These are phyloP conservation scores for Sarocladium kiliense DNA, from an alignment of 2,329 filamentous ascomycete genomes.

Conservation along the genomic window DNA sequence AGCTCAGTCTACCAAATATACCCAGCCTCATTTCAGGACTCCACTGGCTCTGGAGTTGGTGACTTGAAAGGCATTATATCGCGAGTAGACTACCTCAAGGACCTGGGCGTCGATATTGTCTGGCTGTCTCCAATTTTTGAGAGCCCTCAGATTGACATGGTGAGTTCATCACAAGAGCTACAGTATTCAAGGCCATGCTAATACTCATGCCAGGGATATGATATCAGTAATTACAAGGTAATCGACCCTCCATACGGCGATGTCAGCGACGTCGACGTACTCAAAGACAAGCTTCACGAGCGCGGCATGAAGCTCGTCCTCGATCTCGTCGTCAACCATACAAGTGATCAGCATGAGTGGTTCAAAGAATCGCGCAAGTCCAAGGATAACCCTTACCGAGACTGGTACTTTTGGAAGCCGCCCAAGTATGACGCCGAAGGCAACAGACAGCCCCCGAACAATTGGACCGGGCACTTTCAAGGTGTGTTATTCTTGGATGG, in stretches of 20 bases:
- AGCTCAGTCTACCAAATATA: constrained; percentile 57
- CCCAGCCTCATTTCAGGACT: constrained; percentile 56
- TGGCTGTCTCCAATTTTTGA: constrained; percentile 47
- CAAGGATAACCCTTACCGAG: constrained; percentile 47
- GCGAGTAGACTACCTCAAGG: constrained; percentile 48
- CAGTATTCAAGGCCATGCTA: neutral
- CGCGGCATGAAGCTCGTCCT: constrained; percentile 65
- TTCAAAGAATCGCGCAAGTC: constrained; percentile 50
- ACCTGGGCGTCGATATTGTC: constrained; percentile 52
- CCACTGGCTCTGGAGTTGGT: constrained; percentile 49
- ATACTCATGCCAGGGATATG: constrained; percentile 49
- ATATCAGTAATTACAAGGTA: constrained; percentile 62
- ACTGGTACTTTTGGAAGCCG: constrained; percentile 64
- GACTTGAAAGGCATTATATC: constrained; percentile 55
- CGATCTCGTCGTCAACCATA: constrained; percentile 72
- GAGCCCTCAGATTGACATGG: constrained; percentile 60
- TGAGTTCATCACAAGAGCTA: constrained; percentile 14
- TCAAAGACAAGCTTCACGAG: constrained; percentile 56
- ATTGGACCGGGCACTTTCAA: constrained; percentile 41
- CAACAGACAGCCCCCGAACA: constrained; percentile 56
- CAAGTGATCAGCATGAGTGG: constrained; percentile 51
- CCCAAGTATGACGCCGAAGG: constrained; percentile 51
- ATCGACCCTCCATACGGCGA: constrained; percentile 65
- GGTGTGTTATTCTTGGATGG: constrained; percentile 16
- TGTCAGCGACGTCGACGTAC: constrained; percentile 58